Evolutionary conservation across 2,329 filamentous ascomycete species (phyloP).

Genomic region (Fusarium virguliforme): DNA sequence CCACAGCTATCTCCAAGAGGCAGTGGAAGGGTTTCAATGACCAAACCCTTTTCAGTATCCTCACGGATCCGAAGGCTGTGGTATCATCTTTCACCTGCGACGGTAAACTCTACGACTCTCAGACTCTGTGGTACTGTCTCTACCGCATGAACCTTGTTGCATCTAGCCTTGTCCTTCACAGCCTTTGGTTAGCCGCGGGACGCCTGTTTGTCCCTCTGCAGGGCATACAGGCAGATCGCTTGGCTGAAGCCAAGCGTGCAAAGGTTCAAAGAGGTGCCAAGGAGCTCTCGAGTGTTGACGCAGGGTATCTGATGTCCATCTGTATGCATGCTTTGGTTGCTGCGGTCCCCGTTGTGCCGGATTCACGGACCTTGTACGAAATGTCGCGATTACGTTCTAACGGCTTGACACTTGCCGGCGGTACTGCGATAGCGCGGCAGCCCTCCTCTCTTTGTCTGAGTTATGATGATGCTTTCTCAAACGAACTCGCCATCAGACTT

Average conservation of each 20-base stretch:
- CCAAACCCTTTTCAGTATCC: slow-evolving; percentile 75
- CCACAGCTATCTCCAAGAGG: slow-evolving; percentile 44
- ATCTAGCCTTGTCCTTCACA: slow-evolving; percentile 74
- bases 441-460: slow-evolving; percentile 68
- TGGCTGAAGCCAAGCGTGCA: slow-evolving; percentile 50
- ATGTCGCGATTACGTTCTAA: slow-evolving; percentile 74
- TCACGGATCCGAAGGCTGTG: slow-evolving; percentile 71
- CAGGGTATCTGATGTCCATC: slow-evolving; percentile 70
- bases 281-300: slow-evolving; percentile 65
- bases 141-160: slow-evolving; percentile 71
- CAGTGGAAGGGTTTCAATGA: slow-evolving; percentile 75
- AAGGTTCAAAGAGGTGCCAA: slow-evolving; percentile 56
- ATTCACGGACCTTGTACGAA: slow-evolving; percentile 67
- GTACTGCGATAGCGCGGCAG: slow-evolving; percentile 64
- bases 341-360: slow-evolving; percentile 67
- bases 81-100: slow-evolving; percentile 71
- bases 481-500: slow-evolving; percentile 72
- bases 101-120: slow-evolving; percentile 71
- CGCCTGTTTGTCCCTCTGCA: slow-evolving; percentile 72
- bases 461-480: slow-evolving; percentile 75
- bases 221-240: slow-evolving; percentile 59
- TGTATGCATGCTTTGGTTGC: slow-evolving; percentile 76
- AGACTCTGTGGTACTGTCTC: slow-evolving; percentile 76
- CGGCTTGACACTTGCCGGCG: slow-evolving; percentile 66
- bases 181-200: slow-evolving; percentile 74